Percentiles rank a stretch among this genome's conserved stretches.
Conservation (phyloP, 2,329 filamentous ascomycete genomes). For the Xylaria sp. region DNA sequence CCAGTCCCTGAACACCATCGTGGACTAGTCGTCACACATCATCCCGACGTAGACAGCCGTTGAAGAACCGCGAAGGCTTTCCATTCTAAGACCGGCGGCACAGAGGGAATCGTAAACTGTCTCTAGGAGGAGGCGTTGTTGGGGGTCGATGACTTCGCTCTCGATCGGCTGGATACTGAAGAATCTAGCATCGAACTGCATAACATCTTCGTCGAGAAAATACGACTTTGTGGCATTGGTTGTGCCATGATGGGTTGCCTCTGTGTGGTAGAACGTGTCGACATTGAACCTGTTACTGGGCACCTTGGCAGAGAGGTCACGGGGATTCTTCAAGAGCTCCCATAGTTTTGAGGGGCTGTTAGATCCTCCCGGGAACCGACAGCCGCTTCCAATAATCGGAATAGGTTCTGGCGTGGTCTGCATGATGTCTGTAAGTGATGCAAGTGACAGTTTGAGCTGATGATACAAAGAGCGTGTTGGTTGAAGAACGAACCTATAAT, state of each 20-base stretch:
- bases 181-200: conserved; percentile 24
- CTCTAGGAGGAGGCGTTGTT: conserved; percentile 33
- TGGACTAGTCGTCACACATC: conserved; percentile 29
- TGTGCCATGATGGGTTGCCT: conserved; percentile 29
- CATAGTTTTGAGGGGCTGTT: conserved; percentile 28
- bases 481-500: conserved; percentile 9
- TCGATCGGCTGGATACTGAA: conserved; percentile 29
- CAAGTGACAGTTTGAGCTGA: conserved; percentile 3
- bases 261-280: conserved; percentile 28
- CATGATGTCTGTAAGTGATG: conserved; percentile 1
- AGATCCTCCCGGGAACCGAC: conserved; percentile 28
- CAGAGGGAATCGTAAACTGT: conserved; percentile 27
- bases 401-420: conserved; percentile 3
- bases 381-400: conserved; percentile 14
- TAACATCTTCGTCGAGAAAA: conserved; percentile 21
- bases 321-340: conserved; percentile 22
- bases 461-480: neutral
- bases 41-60: conserved; percentile 29
- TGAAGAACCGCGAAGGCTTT: conserved; percentile 15
- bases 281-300: conserved; percentile 19
- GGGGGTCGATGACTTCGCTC: conserved; percentile 30
- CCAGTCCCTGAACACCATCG: no score
- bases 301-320: conserved; percentile 8
- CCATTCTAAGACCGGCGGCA: conserved; percentile 13
- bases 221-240: conserved; percentile 30